These are phyloP conservation scores for Globisporangium uncinulatum DNA, from an alignment of 352 stramenopile genomes.

Conservation along the genomic window DNA sequence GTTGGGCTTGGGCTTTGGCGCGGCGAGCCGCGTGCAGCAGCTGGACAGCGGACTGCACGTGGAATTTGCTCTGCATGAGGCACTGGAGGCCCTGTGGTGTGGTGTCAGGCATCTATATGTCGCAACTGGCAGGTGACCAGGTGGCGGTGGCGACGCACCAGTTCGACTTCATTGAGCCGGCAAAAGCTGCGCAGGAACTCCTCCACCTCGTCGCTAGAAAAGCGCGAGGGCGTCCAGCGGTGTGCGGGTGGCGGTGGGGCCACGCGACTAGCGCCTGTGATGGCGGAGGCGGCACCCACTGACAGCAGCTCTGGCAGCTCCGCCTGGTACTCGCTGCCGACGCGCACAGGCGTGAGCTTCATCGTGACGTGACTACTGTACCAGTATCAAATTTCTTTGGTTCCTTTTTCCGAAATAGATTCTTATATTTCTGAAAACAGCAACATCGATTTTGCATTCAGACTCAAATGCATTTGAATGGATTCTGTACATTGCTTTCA, in stretches of 20 bases:
- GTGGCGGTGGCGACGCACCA: slow-evolving; percentile 19
- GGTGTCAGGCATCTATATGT: not conserved
- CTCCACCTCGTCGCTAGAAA: slow-evolving; percentile 30
- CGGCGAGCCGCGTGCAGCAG: slow-evolving; percentile 33
- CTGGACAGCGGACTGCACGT: slow-evolving; percentile 30
- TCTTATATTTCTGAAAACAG: not conserved
- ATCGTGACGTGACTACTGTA: slow-evolving; percentile 5
- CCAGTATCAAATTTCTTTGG: not conserved
- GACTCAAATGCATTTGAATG: too few relatives aligned
- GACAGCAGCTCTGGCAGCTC: slow-evolving; percentile 46
- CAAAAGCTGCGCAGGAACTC: slow-evolving; percentile 47
- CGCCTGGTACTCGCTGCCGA: slow-evolving; percentile 37
- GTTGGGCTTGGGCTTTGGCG: slow-evolving; percentile 16
- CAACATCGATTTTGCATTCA: too few relatives aligned
- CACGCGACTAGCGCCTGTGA: not conserved
- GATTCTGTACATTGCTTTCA: too few relatives aligned
- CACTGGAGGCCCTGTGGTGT: slow-evolving; percentile 47
- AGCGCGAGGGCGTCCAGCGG: slow-evolving; percentile 29
- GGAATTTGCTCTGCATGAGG: slow-evolving; percentile 50
- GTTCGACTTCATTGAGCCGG: slow-evolving; percentile 45
- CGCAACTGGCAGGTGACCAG: not conserved
- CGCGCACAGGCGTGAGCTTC: slow-evolving; percentile 19
- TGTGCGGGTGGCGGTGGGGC: slow-evolving; percentile 11
- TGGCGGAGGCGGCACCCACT: slow-evolving; percentile 9
- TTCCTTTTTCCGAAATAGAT: not conserved